These are phyloP conservation scores for Magnaporthales sp. DNA, from an alignment of 2,329 filamentous ascomycete genomes.

Conservation along the genomic window DNA sequence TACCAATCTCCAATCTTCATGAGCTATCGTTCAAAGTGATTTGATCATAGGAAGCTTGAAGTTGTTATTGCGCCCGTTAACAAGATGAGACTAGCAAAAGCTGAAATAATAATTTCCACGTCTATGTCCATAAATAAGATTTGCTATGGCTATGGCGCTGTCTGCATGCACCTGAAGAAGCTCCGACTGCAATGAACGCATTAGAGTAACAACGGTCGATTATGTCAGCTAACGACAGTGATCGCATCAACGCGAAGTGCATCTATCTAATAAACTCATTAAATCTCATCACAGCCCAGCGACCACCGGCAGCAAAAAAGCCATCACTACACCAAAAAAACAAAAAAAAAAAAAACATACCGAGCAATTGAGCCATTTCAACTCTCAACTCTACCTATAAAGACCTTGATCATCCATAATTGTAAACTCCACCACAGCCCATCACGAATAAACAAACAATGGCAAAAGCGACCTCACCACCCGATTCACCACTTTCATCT, in stretches of 20 bases:
- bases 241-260: not conserved
- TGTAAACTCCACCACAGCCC: too few relatives aligned
- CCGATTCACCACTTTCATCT: conserved; percentile 40
- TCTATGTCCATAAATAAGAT: too few relatives aligned
- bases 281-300: not conserved
- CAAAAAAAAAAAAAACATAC: not conserved
- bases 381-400: not conserved
- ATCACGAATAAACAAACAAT: not conserved
- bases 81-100: too few relatives aligned
- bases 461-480: conserved; percentile 13
- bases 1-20: not conserved
- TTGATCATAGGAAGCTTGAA: too few relatives aligned
- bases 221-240: not conserved
- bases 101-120: too few relatives aligned
- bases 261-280: not conserved
- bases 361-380: not conserved
- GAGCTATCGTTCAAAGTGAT: not conserved
- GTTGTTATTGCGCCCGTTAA: too few relatives aligned
- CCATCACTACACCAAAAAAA: not conserved
- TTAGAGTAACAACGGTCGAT: not conserved
- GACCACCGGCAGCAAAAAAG: not conserved
- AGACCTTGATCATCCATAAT: not conserved
- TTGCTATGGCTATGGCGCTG: too few relatives aligned
- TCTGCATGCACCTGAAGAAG: not conserved
- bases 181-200: not conserved